These are phyloP conservation scores for Lentinula raphanica DNA, from an alignment of 768 basidiomycete species.

Conservation along the genomic window DNA sequence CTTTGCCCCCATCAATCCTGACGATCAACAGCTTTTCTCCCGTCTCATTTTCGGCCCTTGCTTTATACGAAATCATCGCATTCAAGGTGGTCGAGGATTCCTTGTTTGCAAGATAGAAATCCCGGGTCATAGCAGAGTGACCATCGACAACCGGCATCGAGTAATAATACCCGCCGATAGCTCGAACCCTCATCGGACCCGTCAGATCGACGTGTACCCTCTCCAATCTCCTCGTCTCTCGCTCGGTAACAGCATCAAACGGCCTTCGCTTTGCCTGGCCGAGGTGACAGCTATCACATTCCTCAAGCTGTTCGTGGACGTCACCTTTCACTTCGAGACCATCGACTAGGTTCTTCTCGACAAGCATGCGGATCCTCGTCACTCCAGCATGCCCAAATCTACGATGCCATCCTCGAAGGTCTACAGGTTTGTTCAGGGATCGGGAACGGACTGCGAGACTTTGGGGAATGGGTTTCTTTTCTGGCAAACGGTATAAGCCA, in stretches of 20 bases:
- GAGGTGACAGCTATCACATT: not conserved
- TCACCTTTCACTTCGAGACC: not conserved
- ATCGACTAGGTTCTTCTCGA: not conserved
- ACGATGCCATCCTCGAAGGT: slow-evolving; percentile 22
- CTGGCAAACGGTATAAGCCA: slow-evolving; percentile 20
- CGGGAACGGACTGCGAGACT: slow-evolving; percentile 17
- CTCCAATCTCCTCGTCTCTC: not conserved
- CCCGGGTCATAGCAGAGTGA: not conserved
- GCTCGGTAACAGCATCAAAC: not conserved
- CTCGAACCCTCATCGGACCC: not conserved
- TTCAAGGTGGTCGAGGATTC: not conserved
- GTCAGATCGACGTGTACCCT: not conserved
- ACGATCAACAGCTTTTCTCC: not conserved
- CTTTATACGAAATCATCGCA: not conserved
- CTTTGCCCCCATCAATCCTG: slow-evolving; percentile 19
- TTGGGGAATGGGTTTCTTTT: slow-evolving; percentile 16
- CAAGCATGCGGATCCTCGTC: not conserved
- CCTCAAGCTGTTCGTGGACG: not conserved
- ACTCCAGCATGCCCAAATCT: slow-evolving; percentile 13
- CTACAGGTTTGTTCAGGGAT: slow-evolving; percentile 14
- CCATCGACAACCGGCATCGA: slow-evolving; percentile 6
- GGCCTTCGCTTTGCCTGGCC: not conserved
- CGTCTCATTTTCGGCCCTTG: not conserved
- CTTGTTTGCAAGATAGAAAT: not conserved
- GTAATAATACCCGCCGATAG: not conserved